Base-by-base conservation (phyloP, 78 protist species). In the Dictyostelium capitatum region DNA sequence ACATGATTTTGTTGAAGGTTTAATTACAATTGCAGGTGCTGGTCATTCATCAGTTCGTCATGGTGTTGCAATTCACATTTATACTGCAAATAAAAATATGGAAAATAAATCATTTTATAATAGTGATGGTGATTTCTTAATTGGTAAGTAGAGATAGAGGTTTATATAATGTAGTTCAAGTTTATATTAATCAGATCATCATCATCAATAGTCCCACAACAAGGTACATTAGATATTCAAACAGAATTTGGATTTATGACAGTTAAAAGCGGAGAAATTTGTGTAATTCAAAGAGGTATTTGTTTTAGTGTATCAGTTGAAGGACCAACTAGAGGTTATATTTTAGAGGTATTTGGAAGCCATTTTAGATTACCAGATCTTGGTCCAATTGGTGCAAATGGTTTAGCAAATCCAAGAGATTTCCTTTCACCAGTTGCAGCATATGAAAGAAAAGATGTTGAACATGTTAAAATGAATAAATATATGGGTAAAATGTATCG, bases 371-470 rank as follows among this genome's bases (percentile, higher is more conserved):
- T 98, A 7, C 99, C 99, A 37, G 98, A 97, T 47, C 96, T 97
- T 25, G 99, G 99, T 23, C 99, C 99, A 43, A 98, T 98, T 84
- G 99, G 99, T 77, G 98, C 99, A 25, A 98, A 98, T 80, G 99
- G 99, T 32, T 95, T 98, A 0, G 98, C 99, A n/a, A 97, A 97
- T 67, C 98, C 98, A 46, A 87, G 98, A 23, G 99, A 98, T 81
- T 98, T 98, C 73, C 69, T 82, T 47, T 82, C 95, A 20, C 99
- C 99, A 7, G 91, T 89, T 5, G 99, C 99, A 4, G 79, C 89
- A 56, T 97, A 30, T 69, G 99, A 98, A 20, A 94, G 83, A 43
- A 75, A 56, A n/a, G 32, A 43, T 23, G 57, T 48, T 72, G 47
- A 47, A 62, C 79, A 48, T 19, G 73, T 53, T 17, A 82, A 87